Conservation (phyloP, 2,329 filamentous ascomycete genomes). For the Ilyonectria mors-panacis region DNA sequence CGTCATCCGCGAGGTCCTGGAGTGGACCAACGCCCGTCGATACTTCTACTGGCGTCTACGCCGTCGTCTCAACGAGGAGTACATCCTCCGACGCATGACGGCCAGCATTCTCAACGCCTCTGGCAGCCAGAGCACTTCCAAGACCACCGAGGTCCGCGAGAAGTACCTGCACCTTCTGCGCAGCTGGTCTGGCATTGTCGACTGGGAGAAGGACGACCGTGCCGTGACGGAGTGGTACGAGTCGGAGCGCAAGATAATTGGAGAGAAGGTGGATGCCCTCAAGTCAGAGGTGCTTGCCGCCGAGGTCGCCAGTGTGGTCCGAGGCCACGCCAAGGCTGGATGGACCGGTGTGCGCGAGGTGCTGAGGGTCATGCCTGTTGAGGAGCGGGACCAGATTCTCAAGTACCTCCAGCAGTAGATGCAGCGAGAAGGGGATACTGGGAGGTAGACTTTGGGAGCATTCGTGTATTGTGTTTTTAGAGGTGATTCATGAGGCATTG, state of each 20-base stretch:
- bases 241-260: conserved; percentile 87
- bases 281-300: conserved; percentile 77
- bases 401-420: conserved; percentile 66
- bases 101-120: conserved; percentile 55
- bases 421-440: conserved; percentile 2
- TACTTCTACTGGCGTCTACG: conserved; percentile 99
- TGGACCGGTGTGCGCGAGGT: conserved; percentile 91
- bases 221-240: conserved; percentile 96
- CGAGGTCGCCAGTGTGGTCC: conserved; percentile 63
- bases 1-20: conserved; percentile 85
- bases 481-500: conserved; percentile 38
- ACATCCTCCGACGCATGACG: conserved; percentile 92
- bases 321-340: conserved; percentile 72
- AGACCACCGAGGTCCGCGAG: conserved; percentile 70
- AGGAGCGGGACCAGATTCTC: conserved; percentile 88
- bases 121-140: conserved; percentile 53
- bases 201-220: conserved; percentile 85
- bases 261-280: conserved; percentile 86
- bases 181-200: conserved; percentile 84
- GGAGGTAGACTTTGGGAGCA: conserved; percentile 24
- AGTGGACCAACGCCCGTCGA: conserved; percentile 90
- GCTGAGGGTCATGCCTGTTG: conserved; percentile 87
- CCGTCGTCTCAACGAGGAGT: conserved; percentile 96
- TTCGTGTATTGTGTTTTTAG: conserved; percentile 35
- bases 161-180: conserved; percentile 82